Evolutionary conservation across 2,329 filamentous ascomycete species (phyloP), one percentile per base, ranked within the genome.

Genomic region (Sporothrix pallida): DNA sequence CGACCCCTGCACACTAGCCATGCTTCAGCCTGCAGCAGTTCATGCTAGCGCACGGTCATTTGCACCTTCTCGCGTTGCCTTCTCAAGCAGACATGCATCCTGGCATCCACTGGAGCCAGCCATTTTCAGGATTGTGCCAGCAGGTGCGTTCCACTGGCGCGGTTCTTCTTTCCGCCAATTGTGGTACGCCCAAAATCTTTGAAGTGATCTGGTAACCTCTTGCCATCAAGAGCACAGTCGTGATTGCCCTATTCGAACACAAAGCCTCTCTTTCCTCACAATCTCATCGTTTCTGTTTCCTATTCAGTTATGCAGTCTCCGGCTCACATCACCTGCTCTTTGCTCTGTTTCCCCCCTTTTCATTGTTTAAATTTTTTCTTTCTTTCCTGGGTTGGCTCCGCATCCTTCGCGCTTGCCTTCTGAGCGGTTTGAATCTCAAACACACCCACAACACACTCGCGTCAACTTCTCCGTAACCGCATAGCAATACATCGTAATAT

Each of bases 21-120:
- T 65, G 48, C 46, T 65, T 52, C 70, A 50, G 56, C 70, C 20
- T 54, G 58, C 70, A 72, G 44, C 58, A 52, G 70, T 72, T 72
- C 70, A 63, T 72, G 70, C 70, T 54, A 65, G 58, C 31, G 70
- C 70, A 72, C 70, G 58, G 70, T n/a, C 70, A 17, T 65, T 72
- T 54, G 52, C 69, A 8, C 54, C 69, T 70, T 70, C 50, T 54
- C 12, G 37, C 52, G 15, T 56, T 50, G 44, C 20, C 44, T 17
- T 56, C 31, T 56, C n/a, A 12, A 23, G 15, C 46, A 50, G n/a
- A 26, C 67, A 54, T 54, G 48, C 17, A 56, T 70, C 37, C 68
- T 56, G 31, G 46, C 65, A 56, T 42, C 48, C 68, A 37, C 31
- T 37, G 31, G 31, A 26, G 31, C 7, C 31, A 20, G 67, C 44